Conservation (phyloP, 2,329 filamentous ascomycete genomes). For the Epichloe hybrida region DNA sequence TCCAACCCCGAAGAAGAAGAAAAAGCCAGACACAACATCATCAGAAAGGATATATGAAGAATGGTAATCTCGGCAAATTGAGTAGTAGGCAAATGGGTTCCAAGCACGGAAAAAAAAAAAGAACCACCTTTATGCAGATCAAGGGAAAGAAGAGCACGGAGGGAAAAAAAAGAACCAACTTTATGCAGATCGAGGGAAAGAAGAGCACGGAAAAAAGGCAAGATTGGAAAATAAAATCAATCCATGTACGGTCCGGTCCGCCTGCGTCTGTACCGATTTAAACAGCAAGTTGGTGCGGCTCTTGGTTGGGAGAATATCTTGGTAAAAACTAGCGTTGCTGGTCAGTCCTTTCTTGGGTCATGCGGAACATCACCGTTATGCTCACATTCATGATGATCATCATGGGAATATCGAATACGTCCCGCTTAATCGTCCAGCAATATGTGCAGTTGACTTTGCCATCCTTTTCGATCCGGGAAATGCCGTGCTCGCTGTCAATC, state of each 20-base stretch:
- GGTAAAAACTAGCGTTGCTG: slow-evolving; percentile 36
- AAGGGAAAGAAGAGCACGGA: neutral
- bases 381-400: slow-evolving; percentile 96
- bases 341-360: slow-evolving; percentile 9
- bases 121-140: neutral
- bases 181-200: neutral
- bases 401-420: slow-evolving; percentile 98
- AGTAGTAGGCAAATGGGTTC: neutral
- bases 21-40: neutral
- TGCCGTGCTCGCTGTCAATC: slow-evolving; percentile 62
- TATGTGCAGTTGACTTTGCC: slow-evolving; percentile 91
- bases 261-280: slow-evolving; percentile 14
- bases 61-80: too few species aligned
- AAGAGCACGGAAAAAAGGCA: neutral
- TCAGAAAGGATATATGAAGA: neutral
- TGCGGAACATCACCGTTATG: slow-evolving; percentile 13
- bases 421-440: slow-evolving; percentile 92
- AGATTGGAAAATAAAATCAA: neutral
- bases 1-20: neutral
- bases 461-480: slow-evolving; percentile 70
- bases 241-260: neutral
- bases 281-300: slow-evolving; percentile 41
- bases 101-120: neutral
- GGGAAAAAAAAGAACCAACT: neutral
- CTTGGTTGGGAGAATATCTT: slow-evolving; percentile 44